Evolutionary conservation across 2,329 filamentous ascomycete species (phyloP), one percentile per base, ranked within the genome.

Genomic region (Aspergillus neotritici): DNA sequence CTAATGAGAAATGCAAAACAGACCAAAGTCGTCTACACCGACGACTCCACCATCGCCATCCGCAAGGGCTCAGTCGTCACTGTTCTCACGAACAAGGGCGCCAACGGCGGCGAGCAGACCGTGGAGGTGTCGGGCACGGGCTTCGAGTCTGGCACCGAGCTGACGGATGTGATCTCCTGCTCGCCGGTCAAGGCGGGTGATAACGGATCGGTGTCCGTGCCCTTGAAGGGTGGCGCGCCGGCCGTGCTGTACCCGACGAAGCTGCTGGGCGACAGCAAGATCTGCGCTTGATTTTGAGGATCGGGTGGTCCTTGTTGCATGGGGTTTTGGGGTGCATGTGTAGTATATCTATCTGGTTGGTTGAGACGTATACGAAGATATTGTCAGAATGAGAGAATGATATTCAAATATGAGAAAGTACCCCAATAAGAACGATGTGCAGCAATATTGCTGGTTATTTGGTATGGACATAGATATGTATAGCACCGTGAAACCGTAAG

Each of bases 1-100:
- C 30, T 21, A 34, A 25, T 4, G 13, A 2, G 11, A 29, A 5
- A n/a, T n/a, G n/a, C n/a, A n/a, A 8, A 13, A 34, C 25, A 68
- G 52, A 67, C 66, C 42, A 59, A 62, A 15, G 58, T 69, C 5
- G 64, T 75, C 45, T 75, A 71, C 52, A 62, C 63, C 37, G 70
- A 75, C 35, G 53, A 55, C 4, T 62, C 65, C 31, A 70, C 67
- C 8, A 50, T 76, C 10, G 72, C 66, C 3, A 67, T 75, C 57
- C 66, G 71, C 35, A 65, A 65, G 39, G 63, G 63, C 35, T 44
- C 37, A 13, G 70, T 64, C 5, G 55, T 64, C 4, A 65, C 66
- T 8, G 56, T 77, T 12, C 62, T 76, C 30, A 68, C 70, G 37
- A 58, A 68, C 36, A 68, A 69, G 13, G 70, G 72, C 37, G 52